A percentile compares a stretch with the other conserved stretches of the same genome.
Conservation (phyloP, 306 rosid species). For the Spatholobus suberectus region DNA sequence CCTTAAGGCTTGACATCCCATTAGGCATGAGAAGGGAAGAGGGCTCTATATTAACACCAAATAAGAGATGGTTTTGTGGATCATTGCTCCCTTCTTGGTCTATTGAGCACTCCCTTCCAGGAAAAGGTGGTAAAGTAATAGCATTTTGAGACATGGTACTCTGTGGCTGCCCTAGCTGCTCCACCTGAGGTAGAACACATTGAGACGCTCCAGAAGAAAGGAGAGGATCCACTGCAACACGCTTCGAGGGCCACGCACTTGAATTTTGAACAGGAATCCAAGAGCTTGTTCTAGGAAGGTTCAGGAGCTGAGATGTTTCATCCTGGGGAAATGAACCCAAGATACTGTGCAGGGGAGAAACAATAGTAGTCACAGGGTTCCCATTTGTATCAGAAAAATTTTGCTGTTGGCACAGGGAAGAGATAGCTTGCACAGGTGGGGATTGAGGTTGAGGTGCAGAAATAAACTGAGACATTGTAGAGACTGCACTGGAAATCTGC, state of each 20-base stretch:
- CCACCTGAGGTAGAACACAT: slow-evolving; percentile 69
- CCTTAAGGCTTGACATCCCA: slow-evolving; percentile 79
- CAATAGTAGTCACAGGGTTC: slow-evolving; percentile 58
- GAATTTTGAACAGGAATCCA: slow-evolving; percentile 67
- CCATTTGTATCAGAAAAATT: slow-evolving; percentile 81
- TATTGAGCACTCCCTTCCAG: slow-evolving; percentile 86
- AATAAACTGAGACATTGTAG: slow-evolving; percentile 78
- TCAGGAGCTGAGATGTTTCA: slow-evolving; percentile 73
- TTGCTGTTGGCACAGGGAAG: slow-evolving; percentile 81
- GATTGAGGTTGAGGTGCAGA: slow-evolving; percentile 73
- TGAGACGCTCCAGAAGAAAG: slow-evolving; percentile 77
- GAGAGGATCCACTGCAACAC: slow-evolving; percentile 83
- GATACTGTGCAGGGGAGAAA: slow-evolving; percentile 84
- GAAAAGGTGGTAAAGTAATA: slow-evolving; percentile 90
- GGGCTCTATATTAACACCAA: slow-evolving; percentile 92
- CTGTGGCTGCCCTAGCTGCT: slow-evolving; percentile 73
- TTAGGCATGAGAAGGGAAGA: slow-evolving; percentile 83
- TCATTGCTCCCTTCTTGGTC: slow-evolving; percentile 86
- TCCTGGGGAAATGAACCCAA: slow-evolving; percentile 83
- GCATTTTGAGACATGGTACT: slow-evolving; percentile 59
- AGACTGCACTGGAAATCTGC: slow-evolving; percentile 62
- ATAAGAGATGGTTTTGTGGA: slow-evolving; percentile 85
- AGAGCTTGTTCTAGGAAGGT: slow-evolving; percentile 63
- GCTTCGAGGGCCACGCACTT: slow-evolving; percentile 80
- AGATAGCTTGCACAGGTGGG: slow-evolving; percentile 63